phyloP scores from a whole-genome alignment of 2,329 filamentous ascomycete genomes.

The Thyridium curvatum region DNA sequence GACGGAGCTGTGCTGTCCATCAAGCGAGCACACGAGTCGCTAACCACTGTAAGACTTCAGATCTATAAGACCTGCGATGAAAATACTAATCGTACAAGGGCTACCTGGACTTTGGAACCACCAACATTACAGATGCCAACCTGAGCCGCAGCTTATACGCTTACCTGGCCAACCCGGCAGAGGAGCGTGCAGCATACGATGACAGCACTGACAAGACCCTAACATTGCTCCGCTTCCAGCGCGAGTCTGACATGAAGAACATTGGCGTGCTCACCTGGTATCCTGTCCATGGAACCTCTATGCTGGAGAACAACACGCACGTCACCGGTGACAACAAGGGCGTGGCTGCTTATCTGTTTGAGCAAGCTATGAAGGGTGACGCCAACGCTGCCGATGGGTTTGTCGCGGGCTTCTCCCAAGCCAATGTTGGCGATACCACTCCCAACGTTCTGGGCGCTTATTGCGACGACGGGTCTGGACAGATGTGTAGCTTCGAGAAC shows the following conservation, averaged over 20 bases:
- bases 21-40: conserved; percentile 66
- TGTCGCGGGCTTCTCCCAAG: conserved; percentile 87
- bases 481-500: conserved; percentile 68
- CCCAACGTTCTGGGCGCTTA: conserved; percentile 84
- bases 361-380: conserved; percentile 56
- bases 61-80: background rate
- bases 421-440: conserved; percentile 84
- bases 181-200: conserved; percentile 65
- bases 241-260: conserved; percentile 67
- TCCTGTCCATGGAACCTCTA: conserved; percentile 83
- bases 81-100: conserved; percentile 35
- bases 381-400: conserved; percentile 58
- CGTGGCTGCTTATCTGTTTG: conserved; percentile 79
- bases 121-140: conserved; percentile 68
- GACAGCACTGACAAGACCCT: conserved; percentile 57
- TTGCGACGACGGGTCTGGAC: conserved; percentile 77
- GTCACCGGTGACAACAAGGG: conserved; percentile 96
- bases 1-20: conserved; percentile 80
- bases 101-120: conserved; percentile 62
- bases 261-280: conserved; percentile 87
- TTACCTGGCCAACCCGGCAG: conserved; percentile 77
- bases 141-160: conserved; percentile 85
- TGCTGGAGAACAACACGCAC: conserved; percentile 87
- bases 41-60: conserved; percentile 40
- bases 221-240: conserved; percentile 72